phyloP scores from a whole-genome alignment of 1,139 yeast species.

The Komagataea norvegica region DNA sequence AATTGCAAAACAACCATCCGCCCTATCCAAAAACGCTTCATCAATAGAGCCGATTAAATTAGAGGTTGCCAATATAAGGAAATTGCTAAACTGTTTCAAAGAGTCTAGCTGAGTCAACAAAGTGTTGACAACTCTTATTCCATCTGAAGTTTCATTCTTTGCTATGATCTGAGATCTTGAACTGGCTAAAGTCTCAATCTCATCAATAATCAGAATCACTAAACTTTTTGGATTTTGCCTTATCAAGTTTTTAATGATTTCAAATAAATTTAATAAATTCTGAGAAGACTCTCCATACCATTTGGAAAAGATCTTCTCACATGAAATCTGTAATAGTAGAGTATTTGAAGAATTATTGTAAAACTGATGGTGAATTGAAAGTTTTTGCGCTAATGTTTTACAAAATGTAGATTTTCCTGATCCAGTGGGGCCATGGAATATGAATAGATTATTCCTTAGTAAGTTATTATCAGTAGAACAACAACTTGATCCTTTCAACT shows the following conservation, averaged over 20 bases:
- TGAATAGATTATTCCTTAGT: slow-evolving; percentile 29
- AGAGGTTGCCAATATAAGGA: slow-evolving; percentile 34
- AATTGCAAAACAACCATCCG: slow-evolving; percentile 31
- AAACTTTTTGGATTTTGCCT: slow-evolving; percentile 18
- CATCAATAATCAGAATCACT: slow-evolving; percentile 35
- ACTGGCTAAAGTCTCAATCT: slow-evolving; percentile 37
- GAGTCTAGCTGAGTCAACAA: slow-evolving; percentile 35
- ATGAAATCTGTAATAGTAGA: slow-evolving; percentile 33
- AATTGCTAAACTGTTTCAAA: slow-evolving; percentile 30
- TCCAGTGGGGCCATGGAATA: slow-evolving; percentile 47
- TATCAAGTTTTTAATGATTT: slow-evolving; percentile 27
- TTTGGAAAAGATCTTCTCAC: slow-evolving; percentile 36
- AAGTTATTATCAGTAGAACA: too few species aligned
- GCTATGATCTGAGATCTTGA: slow-evolving; percentile 31
- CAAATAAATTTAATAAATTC: slow-evolving; percentile 32
- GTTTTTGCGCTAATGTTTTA: slow-evolving; percentile 36
- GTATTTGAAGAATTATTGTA: slow-evolving; percentile 12
- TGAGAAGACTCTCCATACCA: slow-evolving; percentile 41
- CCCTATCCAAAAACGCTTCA: slow-evolving; percentile 36
- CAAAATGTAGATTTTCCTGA: slow-evolving; percentile 50
- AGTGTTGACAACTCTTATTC: slow-evolving; percentile 37
- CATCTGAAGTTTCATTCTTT: slow-evolving; percentile 36
- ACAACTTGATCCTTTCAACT: slow-evolving; percentile 29
- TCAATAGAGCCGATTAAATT: slow-evolving; percentile 32
- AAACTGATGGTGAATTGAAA: slow-evolving; percentile 24